Conservation (phyloP, 495 filamentous ascomycete species). For the Penicillium mononematosum region DNA sequence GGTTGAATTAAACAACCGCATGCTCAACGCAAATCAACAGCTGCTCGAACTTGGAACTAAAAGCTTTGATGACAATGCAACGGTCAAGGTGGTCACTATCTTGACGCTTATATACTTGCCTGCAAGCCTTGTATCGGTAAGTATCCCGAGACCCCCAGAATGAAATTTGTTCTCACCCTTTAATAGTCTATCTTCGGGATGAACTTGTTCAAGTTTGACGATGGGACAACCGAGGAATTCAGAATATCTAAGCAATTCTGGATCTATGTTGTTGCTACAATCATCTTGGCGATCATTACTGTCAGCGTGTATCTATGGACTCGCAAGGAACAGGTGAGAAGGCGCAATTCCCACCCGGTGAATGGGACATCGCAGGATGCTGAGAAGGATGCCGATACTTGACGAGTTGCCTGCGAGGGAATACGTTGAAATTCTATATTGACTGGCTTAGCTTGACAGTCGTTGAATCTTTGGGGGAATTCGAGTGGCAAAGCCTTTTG, state of each 20-base stretch:
- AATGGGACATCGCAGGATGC: not conserved
- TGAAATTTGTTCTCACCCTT: not conserved
- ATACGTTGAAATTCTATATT: too few species aligned
- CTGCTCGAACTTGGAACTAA: slow-evolving; percentile 39
- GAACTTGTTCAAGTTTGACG: slow-evolving; percentile 29
- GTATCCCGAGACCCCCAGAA: not conserved
- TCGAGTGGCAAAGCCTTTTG: too few species aligned
- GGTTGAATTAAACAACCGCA: slow-evolving; percentile 13
- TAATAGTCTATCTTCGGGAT: slow-evolving; percentile 29
- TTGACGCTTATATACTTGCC: slow-evolving; percentile 44
- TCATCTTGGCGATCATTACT: slow-evolving; percentile 6
- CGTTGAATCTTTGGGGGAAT: too few species aligned
- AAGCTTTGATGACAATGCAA: slow-evolving; percentile 35
- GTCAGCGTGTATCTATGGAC: slow-evolving; percentile 4
- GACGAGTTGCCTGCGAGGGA: not conserved
- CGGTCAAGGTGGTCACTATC: slow-evolving; percentile 39
- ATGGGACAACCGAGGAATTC: slow-evolving; percentile 12
- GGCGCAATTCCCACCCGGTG: not conserved
- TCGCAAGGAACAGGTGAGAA: not conserved
- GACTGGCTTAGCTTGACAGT: too few species aligned
- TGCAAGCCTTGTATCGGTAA: slow-evolving; percentile 42
- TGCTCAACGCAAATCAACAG: slow-evolving; percentile 27
- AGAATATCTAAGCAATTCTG: slow-evolving; percentile 32
- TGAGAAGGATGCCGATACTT: not conserved
- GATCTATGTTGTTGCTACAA: slow-evolving; percentile 29